These are phyloP conservation scores for Hypoxylon sp. DNA, from an alignment of 2,329 filamentous ascomycete genomes.

Conservation along the genomic window DNA sequence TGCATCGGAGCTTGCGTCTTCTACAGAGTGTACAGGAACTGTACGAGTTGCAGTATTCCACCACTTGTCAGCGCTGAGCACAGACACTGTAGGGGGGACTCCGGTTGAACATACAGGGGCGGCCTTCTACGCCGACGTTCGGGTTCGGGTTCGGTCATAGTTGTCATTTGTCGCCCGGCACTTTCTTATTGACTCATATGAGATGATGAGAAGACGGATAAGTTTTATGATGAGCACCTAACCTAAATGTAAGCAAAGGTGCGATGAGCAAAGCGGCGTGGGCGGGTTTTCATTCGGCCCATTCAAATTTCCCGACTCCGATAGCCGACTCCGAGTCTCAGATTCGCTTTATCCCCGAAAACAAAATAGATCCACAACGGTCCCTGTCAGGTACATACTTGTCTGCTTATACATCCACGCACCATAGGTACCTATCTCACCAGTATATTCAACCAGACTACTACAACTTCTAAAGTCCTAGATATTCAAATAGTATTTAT, in stretches of 20 bases:
- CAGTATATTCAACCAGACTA: neutral
- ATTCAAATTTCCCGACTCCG: constrained; percentile 38
- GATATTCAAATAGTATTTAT: neutral
- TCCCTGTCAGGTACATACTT: neutral
- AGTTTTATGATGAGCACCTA: constrained; percentile 10
- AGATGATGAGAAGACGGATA: constrained; percentile 6
- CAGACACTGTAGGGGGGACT: neutral
- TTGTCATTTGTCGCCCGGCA: neutral
- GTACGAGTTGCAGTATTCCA: constrained; percentile 12
- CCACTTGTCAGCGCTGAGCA: constrained; percentile 25
- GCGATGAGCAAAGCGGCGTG: neutral
- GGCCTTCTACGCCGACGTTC: constrained; percentile 56
- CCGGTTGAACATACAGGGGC: constrained; percentile 55
- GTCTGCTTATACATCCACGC: too few species aligned
- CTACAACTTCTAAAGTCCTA: neutral
- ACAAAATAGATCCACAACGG: neutral
- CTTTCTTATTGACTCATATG: constrained; percentile 2
- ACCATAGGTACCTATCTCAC: constrained; percentile 10
- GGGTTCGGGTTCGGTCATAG: constrained; percentile 42
- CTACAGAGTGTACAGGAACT: constrained; percentile 65
- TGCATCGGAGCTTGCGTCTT: constrained; percentile 70
- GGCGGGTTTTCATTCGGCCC: neutral
- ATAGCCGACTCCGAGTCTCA: constrained; percentile 20
- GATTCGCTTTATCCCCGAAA: constrained; percentile 17
- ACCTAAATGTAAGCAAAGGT: neutral